phyloP scores from a whole-genome alignment of 371 early-diverging fungal species.

The Funneliformis caledonium region DNA sequence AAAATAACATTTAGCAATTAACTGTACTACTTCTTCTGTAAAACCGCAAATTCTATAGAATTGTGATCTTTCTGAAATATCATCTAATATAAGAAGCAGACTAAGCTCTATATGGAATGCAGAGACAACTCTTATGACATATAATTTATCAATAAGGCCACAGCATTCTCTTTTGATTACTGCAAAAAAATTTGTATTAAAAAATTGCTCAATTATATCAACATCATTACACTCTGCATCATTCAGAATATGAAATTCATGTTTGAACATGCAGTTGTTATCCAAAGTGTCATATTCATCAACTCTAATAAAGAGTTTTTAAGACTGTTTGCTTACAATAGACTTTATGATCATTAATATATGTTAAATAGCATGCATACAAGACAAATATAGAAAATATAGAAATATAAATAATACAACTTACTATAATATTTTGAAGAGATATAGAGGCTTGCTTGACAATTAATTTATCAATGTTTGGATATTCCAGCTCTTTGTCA shows the following conservation, averaged over 20 bases:
- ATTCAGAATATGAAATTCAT: neutral
- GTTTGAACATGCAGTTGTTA: slow-evolving; percentile 6
- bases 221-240: neutral
- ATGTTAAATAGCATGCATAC: too few relatives aligned
- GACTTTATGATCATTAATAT: too few relatives aligned
- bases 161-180: neutral
- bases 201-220: neutral
- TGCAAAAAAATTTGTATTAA: slow-evolving; percentile 19
- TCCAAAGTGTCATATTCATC: slow-evolving; percentile 21
- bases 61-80: neutral
- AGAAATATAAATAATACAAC: too few relatives aligned
- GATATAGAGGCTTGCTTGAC: slow-evolving; percentile 12
- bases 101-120: slow-evolving; percentile 4
- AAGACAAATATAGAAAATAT: too few relatives aligned
- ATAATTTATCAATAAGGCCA: slow-evolving; percentile 18
- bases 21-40: neutral
- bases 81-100: slow-evolving; percentile 2
- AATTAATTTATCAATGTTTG: slow-evolving; percentile 11
- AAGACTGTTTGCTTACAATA: neutral
- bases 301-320: neutral
- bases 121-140: slow-evolving; percentile 10
- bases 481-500: neutral
- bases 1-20: slow-evolving; percentile 2
- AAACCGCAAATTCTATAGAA: neutral
- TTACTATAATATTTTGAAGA: neutral